phyloP scores from a whole-genome alignment of 805 yeast genomes.

The Wickerhamomyces queroliae region DNA sequence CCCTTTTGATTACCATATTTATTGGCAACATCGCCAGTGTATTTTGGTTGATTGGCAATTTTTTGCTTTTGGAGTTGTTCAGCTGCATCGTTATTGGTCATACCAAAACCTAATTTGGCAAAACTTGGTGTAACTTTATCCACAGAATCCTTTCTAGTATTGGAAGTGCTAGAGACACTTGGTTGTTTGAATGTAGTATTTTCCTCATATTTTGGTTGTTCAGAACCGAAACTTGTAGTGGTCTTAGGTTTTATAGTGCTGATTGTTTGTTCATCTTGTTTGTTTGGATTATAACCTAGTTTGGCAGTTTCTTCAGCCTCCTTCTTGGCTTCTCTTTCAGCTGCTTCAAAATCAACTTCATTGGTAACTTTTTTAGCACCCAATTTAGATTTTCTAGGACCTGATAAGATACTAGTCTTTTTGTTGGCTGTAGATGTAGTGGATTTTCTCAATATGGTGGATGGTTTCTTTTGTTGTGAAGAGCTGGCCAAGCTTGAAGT shows the following conservation, averaged over 20 bases:
- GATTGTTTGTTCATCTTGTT: constrained; percentile 9
- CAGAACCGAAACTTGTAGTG: constrained; percentile 7
- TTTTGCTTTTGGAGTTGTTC: constrained; percentile 35
- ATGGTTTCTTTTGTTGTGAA: constrained; percentile 21
- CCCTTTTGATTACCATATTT: constrained; percentile 90
- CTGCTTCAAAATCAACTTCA: constrained; percentile 56
- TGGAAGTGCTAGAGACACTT: constrained; percentile 4
- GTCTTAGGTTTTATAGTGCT: constrained; percentile 14
- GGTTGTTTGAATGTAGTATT: constrained; percentile 4
- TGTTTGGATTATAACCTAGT: constrained; percentile 38
- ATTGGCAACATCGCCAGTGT: constrained; percentile 68
- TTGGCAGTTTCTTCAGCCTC: constrained; percentile 63
- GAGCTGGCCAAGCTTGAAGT: constrained; percentile 3
- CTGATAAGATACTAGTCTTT: constrained; percentile 42
- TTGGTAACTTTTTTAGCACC: constrained; percentile 53
- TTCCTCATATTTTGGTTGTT: constrained; percentile 15
- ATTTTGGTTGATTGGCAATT: constrained; percentile 50
- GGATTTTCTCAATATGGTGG: constrained; percentile 25
- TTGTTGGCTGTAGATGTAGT: constrained; percentile 25
- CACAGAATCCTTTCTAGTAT: constrained; percentile 16
- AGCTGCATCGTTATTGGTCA: constrained; percentile 62
- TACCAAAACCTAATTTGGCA: constrained; percentile 87
- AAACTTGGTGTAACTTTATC: constrained; percentile 59
- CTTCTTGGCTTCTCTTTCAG: constrained; percentile 72
- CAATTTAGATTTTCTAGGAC: constrained; percentile 53